These are phyloP conservation scores for Mycena galericulata DNA, from an alignment of 768 basidiomycete species.

Conservation along the genomic window DNA sequence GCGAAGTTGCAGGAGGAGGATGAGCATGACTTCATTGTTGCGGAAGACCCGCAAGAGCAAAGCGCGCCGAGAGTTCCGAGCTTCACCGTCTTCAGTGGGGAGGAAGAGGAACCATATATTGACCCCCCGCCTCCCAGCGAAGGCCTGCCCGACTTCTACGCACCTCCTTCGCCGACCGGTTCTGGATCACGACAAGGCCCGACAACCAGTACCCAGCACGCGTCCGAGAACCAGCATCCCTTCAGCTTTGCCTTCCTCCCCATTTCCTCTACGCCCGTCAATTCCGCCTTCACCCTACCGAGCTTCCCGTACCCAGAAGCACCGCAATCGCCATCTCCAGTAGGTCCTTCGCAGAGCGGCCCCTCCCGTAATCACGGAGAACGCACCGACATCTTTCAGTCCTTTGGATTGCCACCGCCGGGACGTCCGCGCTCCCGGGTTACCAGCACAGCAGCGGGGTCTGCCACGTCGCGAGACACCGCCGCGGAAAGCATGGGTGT, in stretches of 20 bases:
- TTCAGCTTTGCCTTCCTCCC: slow-evolving; percentile 67
- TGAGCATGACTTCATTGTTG: slow-evolving; percentile 33
- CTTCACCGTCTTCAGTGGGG: slow-evolving; percentile 65
- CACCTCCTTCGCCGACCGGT: slow-evolving; percentile 54
- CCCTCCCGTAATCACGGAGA: slow-evolving; percentile 47
- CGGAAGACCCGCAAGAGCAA: slow-evolving; percentile 25
- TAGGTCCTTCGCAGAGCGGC: slow-evolving; percentile 43
- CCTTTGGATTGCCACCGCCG: slow-evolving; percentile 59
- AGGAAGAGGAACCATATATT: slow-evolving; percentile 48
- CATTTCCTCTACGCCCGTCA: slow-evolving; percentile 64
- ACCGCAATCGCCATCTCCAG: slow-evolving; percentile 69
- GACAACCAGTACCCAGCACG: slow-evolving; percentile 60
- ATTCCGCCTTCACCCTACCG: slow-evolving; percentile 55
- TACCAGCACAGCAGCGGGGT: slow-evolving; percentile 40
- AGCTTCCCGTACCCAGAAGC: slow-evolving; percentile 66
- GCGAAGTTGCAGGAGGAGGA: slow-evolving; percentile 47
- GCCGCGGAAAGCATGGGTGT: slow-evolving; percentile 42
- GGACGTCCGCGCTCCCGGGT: slow-evolving; percentile 55
- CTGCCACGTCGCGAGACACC: slow-evolving; percentile 39
- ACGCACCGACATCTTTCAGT: slow-evolving; percentile 59
- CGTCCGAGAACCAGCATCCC: slow-evolving; percentile 65
- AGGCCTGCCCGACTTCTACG: slow-evolving; percentile 65
- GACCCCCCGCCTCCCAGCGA: slow-evolving; percentile 66
- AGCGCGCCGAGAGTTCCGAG: slow-evolving; percentile 47
- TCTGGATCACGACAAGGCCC: slow-evolving; percentile 38